A percentile compares a stretch with the other conserved stretches of the same genome.
These are phyloP conservation scores for Pichia sp. DNA, from an alignment of 1,139 yeast species.

Conservation along the genomic window DNA sequence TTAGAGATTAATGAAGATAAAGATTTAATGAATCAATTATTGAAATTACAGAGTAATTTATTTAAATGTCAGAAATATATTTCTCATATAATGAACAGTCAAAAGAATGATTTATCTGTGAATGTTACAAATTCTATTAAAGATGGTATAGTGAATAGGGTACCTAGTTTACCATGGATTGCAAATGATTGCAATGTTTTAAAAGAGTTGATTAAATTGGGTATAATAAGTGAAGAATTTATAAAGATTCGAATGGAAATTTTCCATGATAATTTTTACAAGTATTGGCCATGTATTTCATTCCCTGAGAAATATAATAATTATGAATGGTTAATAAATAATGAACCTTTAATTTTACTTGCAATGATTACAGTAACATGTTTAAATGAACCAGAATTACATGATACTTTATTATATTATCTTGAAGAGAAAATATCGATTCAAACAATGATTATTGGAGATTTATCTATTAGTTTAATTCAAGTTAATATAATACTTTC, in stretches of 20 bases:
- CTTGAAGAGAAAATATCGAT: constrained; percentile 41
- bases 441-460: constrained; percentile 38
- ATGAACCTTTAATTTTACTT: constrained; percentile 40
- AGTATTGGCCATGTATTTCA: constrained; percentile 43
- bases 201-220: constrained; percentile 34
- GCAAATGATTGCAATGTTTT: constrained; percentile 36
- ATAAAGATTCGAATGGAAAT: constrained; percentile 31
- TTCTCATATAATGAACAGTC: constrained; percentile 21
- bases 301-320: constrained; percentile 32
- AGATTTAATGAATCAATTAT: constrained; percentile 14
- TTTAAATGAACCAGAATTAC: constrained; percentile 38
- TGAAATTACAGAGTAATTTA: constrained; percentile 25
- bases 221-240: constrained; percentile 25
- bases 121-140: constrained; percentile 30
- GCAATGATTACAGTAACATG: constrained; percentile 44
- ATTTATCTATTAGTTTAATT: constrained; percentile 36
- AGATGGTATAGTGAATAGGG: constrained; percentile 28
- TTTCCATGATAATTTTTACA: constrained; percentile 35
- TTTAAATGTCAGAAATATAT: constrained; percentile 27
- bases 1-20: constrained; percentile 15
- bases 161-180: constrained; percentile 33
- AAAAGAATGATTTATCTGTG: constrained; percentile 13
- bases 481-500: constrained; percentile 40
- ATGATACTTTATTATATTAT: constrained; percentile 37
- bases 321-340: constrained; percentile 36